phyloP scores from a whole-genome alignment of 208 protist species.

The Entamoeba dispar region DNA sequence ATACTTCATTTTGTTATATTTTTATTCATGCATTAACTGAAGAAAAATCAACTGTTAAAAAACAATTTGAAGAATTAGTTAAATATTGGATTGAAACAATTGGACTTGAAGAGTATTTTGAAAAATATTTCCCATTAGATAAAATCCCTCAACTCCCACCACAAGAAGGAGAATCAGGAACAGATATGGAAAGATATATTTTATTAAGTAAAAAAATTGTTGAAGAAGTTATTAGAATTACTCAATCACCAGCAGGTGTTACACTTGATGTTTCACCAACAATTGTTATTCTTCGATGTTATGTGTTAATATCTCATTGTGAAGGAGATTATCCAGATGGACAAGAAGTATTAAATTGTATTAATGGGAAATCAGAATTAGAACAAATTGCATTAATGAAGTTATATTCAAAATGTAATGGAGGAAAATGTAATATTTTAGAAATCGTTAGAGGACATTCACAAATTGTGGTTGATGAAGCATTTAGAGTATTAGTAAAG shows the following conservation, averaged over 20 bases:
- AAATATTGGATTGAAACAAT: not conserved
- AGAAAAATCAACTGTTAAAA: not conserved
- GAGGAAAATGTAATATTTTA: not conserved
- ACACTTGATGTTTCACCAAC: not conserved
- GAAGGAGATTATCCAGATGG: not conserved
- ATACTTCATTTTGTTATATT: not conserved
- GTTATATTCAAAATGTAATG: not conserved
- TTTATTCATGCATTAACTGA: not conserved
- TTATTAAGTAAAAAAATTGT: not conserved
- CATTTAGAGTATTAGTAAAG: not conserved
- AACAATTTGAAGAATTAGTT: not conserved
- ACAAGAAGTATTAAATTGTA: not conserved
- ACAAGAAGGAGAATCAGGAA: not conserved
- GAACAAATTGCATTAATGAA: not conserved
- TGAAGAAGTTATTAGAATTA: not conserved
- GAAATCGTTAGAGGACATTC: not conserved
- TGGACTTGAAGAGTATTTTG: not conserved
- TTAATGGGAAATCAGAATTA: not conserved
- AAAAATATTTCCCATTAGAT: not conserved
- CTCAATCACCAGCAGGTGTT: not conserved
- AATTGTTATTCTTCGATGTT: not conserved
- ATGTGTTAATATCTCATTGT: not conserved
- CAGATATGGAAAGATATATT: not conserved
- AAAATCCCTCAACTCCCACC: not conserved
- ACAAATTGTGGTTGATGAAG: not conserved